Percentiles rank a stretch among this genome's conserved stretches.
Evolutionary conservation across 495 filamentous ascomycete genomes (phyloP).

Genomic region (Aspergillus leporis): DNA sequence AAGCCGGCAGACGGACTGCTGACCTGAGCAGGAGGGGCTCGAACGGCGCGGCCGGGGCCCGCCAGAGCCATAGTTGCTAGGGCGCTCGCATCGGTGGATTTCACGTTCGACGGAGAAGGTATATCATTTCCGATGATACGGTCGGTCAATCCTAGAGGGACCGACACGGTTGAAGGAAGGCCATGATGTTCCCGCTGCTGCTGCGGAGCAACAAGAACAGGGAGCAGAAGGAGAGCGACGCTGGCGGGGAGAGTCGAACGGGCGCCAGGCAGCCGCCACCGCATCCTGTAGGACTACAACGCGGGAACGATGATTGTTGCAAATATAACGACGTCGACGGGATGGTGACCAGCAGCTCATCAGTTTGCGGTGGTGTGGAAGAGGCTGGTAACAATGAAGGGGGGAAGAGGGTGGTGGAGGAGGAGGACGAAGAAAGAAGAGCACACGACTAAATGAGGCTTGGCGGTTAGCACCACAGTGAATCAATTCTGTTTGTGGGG

Average conservation of each 20-base stretch:
- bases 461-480: neutral
- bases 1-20: conserved; percentile 66
- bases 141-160: conserved; percentile 30
- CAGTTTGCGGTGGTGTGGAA: conserved; percentile 4
- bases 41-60: conserved; percentile 66
- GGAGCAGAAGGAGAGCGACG: conserved; percentile 47
- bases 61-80: conserved; percentile 92
- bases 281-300: conserved; percentile 45
- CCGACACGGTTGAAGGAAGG: conserved; percentile 32
- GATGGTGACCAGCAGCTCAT: neutral
- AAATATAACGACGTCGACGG: neutral
- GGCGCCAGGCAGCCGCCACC: conserved; percentile 52
- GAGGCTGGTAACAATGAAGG: conserved; percentile 10
- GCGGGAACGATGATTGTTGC: conserved; percentile 5
- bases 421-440: conserved; percentile 9
- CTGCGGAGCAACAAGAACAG: conserved; percentile 51
- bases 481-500: neutral
- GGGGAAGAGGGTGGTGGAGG: conserved; percentile 4
- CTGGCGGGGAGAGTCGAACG: conserved; percentile 49
- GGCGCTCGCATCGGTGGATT: conserved; percentile 84
- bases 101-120: conserved; percentile 35
- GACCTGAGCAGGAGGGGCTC: conserved; percentile 76
- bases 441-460: conserved; percentile 11
- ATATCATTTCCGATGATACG: conserved; percentile 14
- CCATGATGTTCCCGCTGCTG: conserved; percentile 45